phyloP scores from a whole-genome alignment of 2,329 filamentous ascomycete species.

The Westerdykella ornata region DNA sequence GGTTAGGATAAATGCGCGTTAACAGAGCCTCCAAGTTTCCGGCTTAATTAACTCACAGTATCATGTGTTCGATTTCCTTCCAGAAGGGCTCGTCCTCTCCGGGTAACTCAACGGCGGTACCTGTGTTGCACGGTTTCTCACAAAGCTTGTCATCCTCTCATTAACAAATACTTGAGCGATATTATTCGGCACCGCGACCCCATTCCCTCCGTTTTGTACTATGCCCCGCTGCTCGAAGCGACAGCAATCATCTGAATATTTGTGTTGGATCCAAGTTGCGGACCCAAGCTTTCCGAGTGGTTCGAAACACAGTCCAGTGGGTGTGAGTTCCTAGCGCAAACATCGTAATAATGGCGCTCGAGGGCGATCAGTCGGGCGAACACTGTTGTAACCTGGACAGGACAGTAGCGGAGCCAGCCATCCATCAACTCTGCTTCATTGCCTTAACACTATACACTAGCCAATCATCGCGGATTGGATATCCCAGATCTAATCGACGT shows the following conservation, averaged over 20 bases:
- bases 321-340: conserved; percentile 4
- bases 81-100: conserved; percentile 15
- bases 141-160: conserved; percentile 12
- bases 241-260: no score
- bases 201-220: no score
- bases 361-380: no score
- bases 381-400: no score
- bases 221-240: no score
- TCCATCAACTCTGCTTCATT: no score
- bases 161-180: conserved; percentile 8
- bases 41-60: conserved; percentile 16
- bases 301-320: no score
- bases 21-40: conserved; percentile 18
- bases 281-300: no score
- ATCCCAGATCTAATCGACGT: conserved; percentile 8
- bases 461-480: not conserved
- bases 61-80: conserved; percentile 20
- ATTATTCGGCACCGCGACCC: no score
- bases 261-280: no score
- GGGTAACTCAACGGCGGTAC: conserved; percentile 10
- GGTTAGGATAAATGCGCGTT: conserved; percentile 19
- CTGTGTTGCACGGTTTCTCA: conserved; percentile 8
- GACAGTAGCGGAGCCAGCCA: no score
- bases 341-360: conserved; percentile 1
- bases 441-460: no score